Conservation (phyloP, 805 yeast species). For the Candida loeiensis region DNA sequence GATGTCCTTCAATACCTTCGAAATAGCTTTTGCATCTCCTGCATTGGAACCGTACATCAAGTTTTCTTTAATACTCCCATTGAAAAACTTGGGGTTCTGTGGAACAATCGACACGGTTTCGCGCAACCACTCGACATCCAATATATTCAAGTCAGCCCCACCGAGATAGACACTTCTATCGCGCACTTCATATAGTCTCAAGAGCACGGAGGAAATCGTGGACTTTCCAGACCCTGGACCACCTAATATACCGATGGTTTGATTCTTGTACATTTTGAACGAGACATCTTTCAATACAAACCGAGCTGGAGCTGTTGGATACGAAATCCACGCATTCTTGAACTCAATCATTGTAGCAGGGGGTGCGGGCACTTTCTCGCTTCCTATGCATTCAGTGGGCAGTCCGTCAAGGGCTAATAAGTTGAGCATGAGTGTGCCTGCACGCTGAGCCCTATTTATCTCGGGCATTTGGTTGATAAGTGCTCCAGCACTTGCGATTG, state of each 20-base stretch:
- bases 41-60: slow-evolving; percentile 52
- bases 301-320: slow-evolving; percentile 32
- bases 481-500: slow-evolving; percentile 60
- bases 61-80: slow-evolving; percentile 71
- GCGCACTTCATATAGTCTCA: slow-evolving; percentile 47
- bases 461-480: slow-evolving; percentile 71
- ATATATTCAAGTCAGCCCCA: slow-evolving; percentile 43
- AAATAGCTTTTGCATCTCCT: slow-evolving; percentile 23
- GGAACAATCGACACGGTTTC: slow-evolving; percentile 62
- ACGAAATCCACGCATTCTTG: slow-evolving; percentile 46
- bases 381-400: slow-evolving; percentile 37
- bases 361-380: slow-evolving; percentile 19
- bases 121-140: slow-evolving; percentile 51
- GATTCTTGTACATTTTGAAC: slow-evolving; percentile 42
- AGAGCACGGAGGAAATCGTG: slow-evolving; percentile 57
- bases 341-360: slow-evolving; percentile 34
- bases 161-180: slow-evolving; percentile 42
- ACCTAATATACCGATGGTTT: slow-evolving; percentile 70
- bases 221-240: slow-evolving; percentile 92
- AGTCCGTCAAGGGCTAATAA: slow-evolving; percentile 35
- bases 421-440: slow-evolving; percentile 49
- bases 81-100: slow-evolving; percentile 69
- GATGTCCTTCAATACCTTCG: slow-evolving; percentile 37
- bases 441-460: slow-evolving; percentile 73
- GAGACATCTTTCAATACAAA: slow-evolving; percentile 40